Evolutionary conservation across 352 stramenopile species (phyloP), one percentile per base, ranked within the genome.

Genomic region (Phytopythium ostracodes): DNA sequence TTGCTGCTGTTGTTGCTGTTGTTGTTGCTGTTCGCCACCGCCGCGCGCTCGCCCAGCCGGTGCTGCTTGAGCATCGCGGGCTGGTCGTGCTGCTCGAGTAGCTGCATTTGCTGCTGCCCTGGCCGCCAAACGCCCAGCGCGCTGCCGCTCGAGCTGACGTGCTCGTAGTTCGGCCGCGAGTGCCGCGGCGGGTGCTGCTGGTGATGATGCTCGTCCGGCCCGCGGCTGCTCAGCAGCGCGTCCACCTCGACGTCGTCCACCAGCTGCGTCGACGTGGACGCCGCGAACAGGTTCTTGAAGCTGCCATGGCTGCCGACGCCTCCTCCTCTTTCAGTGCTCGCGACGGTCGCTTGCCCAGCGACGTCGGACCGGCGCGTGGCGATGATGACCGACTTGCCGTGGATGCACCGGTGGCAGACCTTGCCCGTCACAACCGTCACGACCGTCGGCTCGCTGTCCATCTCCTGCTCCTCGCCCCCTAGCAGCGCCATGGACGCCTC

Each of bases 331-430:
- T 8, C 9, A 24, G 2, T 25, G 50, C 17, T 56, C 20, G 52
- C 18, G 52, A 20, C 11, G 9, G 12, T n/a, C 36, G 27, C 29
- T 14, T 15, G 12, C 29, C 50, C n/a, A 33, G 29, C 29, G 33
- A 38, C 24, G 15, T 38, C 24, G 22, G n/a, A 47, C 36, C 12
- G 54, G 0, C 36, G 25, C 38, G 27, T 40, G 12, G 40, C 55
- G 2, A 60, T 22, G 15, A 60, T 60, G 15, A 52, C 20, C 36
- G 55, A 52, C 55, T 52, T 40, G 38, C 71, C 75, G 22, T 88
- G 76, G 33, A 89, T 65, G 56, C 81, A 90, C 0, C 73, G 73
- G 1, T 74, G 71, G 52, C 81, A 90, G 0, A 90, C 78, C 60
- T 90, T 90, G 29, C 76, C 78, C 25, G 79, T 72, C 40, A 81